Evolutionary conservation across 148 eudicot species (phyloP).

Genomic region (Chenopodium quinoa): DNA sequence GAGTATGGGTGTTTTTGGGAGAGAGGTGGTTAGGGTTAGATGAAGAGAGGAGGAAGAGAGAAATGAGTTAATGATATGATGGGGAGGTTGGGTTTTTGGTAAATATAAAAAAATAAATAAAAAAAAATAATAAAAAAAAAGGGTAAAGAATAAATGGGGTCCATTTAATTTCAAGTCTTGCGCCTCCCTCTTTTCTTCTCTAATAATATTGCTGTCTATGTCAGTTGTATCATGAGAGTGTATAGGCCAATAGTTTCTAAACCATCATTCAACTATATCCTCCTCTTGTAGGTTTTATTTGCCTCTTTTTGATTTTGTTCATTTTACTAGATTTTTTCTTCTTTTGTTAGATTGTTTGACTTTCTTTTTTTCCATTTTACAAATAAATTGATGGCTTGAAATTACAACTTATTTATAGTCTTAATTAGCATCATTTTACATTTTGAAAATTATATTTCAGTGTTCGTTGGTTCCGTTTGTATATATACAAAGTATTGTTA

Average conservation of each 20-base stretch:
- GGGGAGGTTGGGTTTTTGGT: conserved; percentile 4
- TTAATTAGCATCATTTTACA: no score
- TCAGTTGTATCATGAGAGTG: not conserved
- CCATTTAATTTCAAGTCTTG: not conserved
- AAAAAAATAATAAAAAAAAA: no score
- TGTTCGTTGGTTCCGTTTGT: no score
- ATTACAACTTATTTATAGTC: no score
- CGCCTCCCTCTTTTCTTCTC: not conserved
- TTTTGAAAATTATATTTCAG: no score
- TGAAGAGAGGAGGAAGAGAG: not conserved
- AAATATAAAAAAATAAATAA: not conserved
- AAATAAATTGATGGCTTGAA: no score
- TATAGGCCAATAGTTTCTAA: conserved; percentile 13
- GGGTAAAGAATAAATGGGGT: not conserved
- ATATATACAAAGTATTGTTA: no score
- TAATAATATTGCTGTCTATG: conserved; percentile 9
- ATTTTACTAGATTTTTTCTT: no score
- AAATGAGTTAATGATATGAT: not conserved
- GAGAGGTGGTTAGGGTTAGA: conserved; percentile 35
- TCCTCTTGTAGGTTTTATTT: not conserved
- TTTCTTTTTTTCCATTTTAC: no score
- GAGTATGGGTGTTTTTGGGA: not conserved
- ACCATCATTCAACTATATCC: not conserved
- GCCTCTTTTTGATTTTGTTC: no score
- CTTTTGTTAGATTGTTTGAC: no score